Conservation (phyloP, 2,329 filamentous ascomycete genomes). For the Aspergillus tamarii region DNA sequence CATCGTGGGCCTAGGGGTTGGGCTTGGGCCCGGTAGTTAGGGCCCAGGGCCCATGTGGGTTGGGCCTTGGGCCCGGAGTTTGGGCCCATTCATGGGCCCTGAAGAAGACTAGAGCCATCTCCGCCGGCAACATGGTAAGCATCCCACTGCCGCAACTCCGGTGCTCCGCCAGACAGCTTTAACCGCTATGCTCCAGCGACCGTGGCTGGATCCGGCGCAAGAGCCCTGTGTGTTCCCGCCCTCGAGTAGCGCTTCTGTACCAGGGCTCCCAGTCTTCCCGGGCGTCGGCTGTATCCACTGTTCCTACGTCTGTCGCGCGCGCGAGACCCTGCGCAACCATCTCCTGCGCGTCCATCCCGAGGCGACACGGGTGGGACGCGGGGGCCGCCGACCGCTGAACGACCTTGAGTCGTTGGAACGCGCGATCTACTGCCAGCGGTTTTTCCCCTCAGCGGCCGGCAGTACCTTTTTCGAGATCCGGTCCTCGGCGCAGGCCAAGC, state of each 20-base stretch:
- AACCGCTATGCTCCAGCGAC: not conserved
- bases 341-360: not conserved
- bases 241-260: not conserved
- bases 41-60: too few relatives aligned
- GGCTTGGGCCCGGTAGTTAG: not conserved
- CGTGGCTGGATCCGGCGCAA: not conserved
- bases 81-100: too few relatives aligned
- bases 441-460: not conserved
- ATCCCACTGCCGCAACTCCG: not conserved
- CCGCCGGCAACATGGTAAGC: not conserved
- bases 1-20: not conserved
- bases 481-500: not conserved
- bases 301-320: not conserved
- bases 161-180: not conserved
- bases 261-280: not conserved
- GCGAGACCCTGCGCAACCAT: not conserved
- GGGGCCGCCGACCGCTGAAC: not conserved
- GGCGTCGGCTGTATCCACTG: not conserved
- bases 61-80: too few relatives aligned
- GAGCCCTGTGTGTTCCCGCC: not conserved
- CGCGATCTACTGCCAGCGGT: not conserved
- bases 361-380: not conserved
- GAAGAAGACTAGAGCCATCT: not conserved
- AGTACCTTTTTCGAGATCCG: slow-evolving; percentile 6
- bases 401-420: not conserved